Percentiles rank a stretch among this genome's conserved stretches.
Conservation (phyloP, 352 stramenopile species). For the Pythium aquatile region DNA sequence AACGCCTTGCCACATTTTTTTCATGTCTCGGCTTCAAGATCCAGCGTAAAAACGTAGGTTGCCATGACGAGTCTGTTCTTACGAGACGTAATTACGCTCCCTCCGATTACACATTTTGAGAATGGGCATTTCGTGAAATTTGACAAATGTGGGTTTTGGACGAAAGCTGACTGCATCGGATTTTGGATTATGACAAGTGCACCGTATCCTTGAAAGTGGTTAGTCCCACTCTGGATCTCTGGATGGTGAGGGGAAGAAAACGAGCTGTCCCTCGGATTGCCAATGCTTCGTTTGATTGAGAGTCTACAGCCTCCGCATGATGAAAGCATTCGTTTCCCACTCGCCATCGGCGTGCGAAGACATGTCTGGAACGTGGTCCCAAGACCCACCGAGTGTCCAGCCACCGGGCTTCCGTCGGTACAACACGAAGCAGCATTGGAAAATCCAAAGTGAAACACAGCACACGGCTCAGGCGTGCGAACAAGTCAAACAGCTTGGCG, state of each 20-base stretch:
- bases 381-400: neutral
- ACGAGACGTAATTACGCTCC: neutral
- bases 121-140: neutral
- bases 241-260: neutral
- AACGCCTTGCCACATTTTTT: neutral
- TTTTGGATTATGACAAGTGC: neutral
- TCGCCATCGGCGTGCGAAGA: neutral
- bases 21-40: constrained; percentile 7
- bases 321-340: neutral
- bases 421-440: neutral
- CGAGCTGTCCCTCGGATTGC: neutral
- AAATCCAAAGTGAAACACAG: neutral
- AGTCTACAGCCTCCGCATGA: neutral
- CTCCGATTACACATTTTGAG: neutral
- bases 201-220: neutral
- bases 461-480: neutral
- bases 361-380: neutral
- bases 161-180: neutral
- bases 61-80: neutral
- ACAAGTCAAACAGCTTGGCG: neutral
- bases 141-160: neutral
- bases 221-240: neutral
- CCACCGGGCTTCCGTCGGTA: neutral
- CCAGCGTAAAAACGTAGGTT: neutral
- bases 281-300: neutral